Evolutionary conservation across 768 basidiomycete species (phyloP), one percentile per base, ranked within the genome.

Genomic region (Scleroderma bovista): DNA sequence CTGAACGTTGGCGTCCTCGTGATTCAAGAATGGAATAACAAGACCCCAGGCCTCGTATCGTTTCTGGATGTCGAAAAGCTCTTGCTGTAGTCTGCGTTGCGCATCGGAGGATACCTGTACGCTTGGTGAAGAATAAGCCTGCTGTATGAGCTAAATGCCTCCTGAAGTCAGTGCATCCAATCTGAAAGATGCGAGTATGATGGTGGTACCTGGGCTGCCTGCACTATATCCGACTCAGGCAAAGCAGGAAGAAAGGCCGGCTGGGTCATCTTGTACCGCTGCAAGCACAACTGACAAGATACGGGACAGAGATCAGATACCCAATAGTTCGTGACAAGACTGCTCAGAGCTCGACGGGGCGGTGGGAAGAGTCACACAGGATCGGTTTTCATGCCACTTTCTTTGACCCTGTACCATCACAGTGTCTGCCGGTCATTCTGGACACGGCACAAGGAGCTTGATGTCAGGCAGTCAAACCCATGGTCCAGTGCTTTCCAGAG

Each of bases 21-120:
- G 74, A 13, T 82, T 75, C 22, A 93, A 69, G 54, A 93, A 76
- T 0, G 90, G 89, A 32, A 88, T 75, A 17, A 92, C 81, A 42
- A 93, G 70, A 9, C 88, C 89, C 91, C 89, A 93, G 3, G 88
- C 88, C 58, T 88, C 87, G 48, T 78, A 81, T 46, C 75, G 71
- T 58, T 84, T 86, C 65, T 89, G 87, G 11, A 88, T 77, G 52
- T 87, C 84, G 54, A 85, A 86, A 5, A 88, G 76, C 51, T 88
- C 84, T 47, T 79, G 80, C 58, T 89, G 87, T 6, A 84, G 69
- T 19, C 75, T 74, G 26, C 80, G 79, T 48, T 86, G 76, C 20
- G 78, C 74, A 20, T 84, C 83, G 1, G 81, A 74, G 31, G 78
- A 75, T 1, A 78, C 67, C 7, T 65, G 60, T 36, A 69, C 64